Base-by-base conservation (phyloP, 1,139 yeast genomes). In the Candida tetrigidarum region DNA sequence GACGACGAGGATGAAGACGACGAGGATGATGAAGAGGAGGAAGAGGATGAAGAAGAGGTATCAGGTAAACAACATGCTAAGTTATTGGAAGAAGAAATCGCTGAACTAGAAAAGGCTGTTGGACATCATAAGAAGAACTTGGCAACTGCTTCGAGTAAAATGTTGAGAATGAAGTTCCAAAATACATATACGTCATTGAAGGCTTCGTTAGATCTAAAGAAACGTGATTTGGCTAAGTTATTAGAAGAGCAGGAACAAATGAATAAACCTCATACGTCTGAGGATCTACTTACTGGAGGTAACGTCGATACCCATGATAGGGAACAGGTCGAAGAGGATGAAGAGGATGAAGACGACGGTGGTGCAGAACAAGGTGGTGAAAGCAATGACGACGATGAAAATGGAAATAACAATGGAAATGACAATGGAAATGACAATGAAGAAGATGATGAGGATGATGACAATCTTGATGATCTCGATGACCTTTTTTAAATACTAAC, bases 81-180 rank as follows among this genome's bases (percentile, higher is more conserved):
- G 58, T 76, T 91, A 55, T 71, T 93, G 48, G 82, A 82, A 50
- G 98, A 92, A 62, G 98, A 92, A 62, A 84, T 95, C 44, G 71
- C 78, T 11, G 99, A 95, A 59, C 74, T 95, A 51, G 92, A 88
- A 58, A 70, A 80, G 35, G 92, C 93, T 0, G 87, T 95, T 45
- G 83, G 79, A 43, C 84, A 84, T 56, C 93, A 92, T 58, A 82
- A 81, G 59, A 77, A 77, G 43, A 93, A 89, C 55, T 80, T 90
- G 41, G 81, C 78, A 14, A 84, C 85, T 47, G 92, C 96, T 2
- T 82, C 92, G 14, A 91, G 91, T 62, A 92, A 92, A 56, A 86
- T 93, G 71, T 78, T 93, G 81, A 84, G 86, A 62, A 88, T 86
- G 67, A 85, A 97, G 67, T 87, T 91, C 62, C 79, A 86, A 57